Percentiles rank a stretch among this genome's conserved stretches.
phyloP scores from a whole-genome alignment of 116 monocot genomes.

The Papilionanthe hybrid region DNA sequence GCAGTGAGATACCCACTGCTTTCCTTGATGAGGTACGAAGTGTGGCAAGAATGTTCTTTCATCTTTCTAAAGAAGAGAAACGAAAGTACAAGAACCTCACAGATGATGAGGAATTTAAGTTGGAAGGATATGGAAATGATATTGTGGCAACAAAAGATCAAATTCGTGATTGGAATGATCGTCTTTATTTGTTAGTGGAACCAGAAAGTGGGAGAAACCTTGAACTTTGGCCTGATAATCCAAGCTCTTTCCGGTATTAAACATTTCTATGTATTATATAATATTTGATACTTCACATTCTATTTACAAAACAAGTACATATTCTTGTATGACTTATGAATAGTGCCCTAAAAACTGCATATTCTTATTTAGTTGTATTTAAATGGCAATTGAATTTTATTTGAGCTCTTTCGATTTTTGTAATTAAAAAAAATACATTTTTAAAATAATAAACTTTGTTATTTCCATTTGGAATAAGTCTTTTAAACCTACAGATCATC shows the following conservation, averaged over 20 bases:
- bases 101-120: conserved; percentile 24
- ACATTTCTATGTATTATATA: not conserved
- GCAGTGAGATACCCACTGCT: conserved; percentile 27
- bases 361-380: not conserved
- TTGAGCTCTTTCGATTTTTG: not conserved
- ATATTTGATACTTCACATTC: not conserved
- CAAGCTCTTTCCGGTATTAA: conserved; percentile 49
- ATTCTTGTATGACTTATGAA: not conserved
- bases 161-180: conserved; percentile 57
- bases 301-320: not conserved
- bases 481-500: too few species aligned
- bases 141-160: conserved; percentile 32
- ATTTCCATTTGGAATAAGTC: too few species aligned
- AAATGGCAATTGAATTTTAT: not conserved
- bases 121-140: conserved; percentile 75
- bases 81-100: conserved; percentile 27
- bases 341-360: not conserved
- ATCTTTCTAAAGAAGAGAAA: conserved; percentile 35
- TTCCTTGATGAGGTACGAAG: conserved; percentile 37
- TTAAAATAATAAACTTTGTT: not conserved
- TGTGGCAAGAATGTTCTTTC: conserved; percentile 28
- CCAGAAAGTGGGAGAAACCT: conserved; percentile 50
- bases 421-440: not conserved
- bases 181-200: conserved; percentile 49
- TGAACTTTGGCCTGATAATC: conserved; percentile 48